Conservation (phyloP, 1,284 basidiomycete genomes). For the Apiotrichum gracile region DNA sequence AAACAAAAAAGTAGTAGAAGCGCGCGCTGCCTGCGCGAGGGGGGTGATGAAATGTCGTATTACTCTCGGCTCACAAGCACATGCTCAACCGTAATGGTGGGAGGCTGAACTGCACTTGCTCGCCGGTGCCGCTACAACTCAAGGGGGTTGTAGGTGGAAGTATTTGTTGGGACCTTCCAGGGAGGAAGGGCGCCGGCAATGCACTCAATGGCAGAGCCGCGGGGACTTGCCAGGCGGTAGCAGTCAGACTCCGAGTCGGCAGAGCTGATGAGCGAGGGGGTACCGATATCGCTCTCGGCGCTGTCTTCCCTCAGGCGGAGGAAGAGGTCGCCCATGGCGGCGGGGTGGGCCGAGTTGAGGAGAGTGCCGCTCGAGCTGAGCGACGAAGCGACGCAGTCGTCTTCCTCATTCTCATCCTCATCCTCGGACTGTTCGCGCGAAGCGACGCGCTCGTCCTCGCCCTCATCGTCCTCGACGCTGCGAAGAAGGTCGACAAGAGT, state of each 20-base stretch:
- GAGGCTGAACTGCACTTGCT: not conserved
- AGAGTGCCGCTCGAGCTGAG: not conserved
- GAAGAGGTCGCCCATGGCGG: conserved; percentile 7
- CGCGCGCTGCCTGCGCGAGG: not conserved
- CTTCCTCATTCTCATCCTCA: conserved; percentile 8
- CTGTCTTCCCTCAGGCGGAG: conserved; percentile 6
- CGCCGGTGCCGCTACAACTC: not conserved
- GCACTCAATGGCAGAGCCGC: conserved; percentile 13
- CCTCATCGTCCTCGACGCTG: conserved; percentile 17
- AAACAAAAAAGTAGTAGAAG: too few species aligned
- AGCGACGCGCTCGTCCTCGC: not conserved
- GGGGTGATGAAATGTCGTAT: too few species aligned
- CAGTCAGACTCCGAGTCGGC: conserved; percentile 20
- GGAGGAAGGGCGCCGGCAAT: not conserved
- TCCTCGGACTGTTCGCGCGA: conserved; percentile 2
- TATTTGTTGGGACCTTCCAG: not conserved
- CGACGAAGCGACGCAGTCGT: conserved; percentile 1
- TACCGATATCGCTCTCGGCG: conserved; percentile 18
- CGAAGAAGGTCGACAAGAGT: conserved; percentile 31
- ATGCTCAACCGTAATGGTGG: too few species aligned
- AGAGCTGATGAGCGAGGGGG: conserved; percentile 19
- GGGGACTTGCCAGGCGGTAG: conserved; percentile 14
- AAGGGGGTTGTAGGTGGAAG: not conserved
- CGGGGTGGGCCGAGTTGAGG: not conserved
- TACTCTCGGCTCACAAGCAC: not conserved